Percentiles rank a stretch among this genome's conserved stretches.
phyloP scores from a whole-genome alignment of 2,329 filamentous ascomycete species.

The Ophiostoma pallidulum region DNA sequence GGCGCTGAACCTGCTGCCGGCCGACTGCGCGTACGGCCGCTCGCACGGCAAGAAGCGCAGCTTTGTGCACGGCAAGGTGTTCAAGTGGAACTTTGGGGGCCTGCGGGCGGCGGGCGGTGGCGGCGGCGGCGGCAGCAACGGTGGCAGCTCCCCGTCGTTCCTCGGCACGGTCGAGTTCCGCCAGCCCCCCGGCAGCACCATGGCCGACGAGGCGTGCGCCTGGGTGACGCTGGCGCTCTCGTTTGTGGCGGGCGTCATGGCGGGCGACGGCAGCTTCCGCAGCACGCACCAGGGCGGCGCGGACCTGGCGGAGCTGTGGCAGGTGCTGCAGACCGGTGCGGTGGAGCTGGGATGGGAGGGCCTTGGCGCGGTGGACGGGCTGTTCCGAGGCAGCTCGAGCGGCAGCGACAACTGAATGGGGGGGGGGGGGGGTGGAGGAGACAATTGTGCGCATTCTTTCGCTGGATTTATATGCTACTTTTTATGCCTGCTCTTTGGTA shows the following conservation, averaged over 20 bases:
- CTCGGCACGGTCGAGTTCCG: conserved; percentile 30
- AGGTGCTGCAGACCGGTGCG: conserved; percentile 18
- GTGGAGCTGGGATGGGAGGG: conserved; percentile 21
- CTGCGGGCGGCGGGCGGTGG: not conserved
- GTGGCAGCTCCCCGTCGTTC: not conserved
- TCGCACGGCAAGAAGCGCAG: conserved; percentile 24
- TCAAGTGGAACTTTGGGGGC: conserved; percentile 31
- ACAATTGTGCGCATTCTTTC: too few relatives aligned
- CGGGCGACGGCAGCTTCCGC: conserved; percentile 6
- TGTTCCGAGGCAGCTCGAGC: conserved; percentile 15
- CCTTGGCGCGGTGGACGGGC: conserved; percentile 20
- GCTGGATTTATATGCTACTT: not conserved
- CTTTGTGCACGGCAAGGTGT: conserved; percentile 30
- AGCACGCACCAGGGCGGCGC: conserved; percentile 13
- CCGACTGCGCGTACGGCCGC: conserved; percentile 23
- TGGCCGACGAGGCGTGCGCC: conserved; percentile 22
- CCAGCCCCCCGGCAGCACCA: conserved; percentile 26
- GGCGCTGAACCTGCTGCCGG: conserved; percentile 26
- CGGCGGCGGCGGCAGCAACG: not conserved
- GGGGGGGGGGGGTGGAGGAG: not conserved
- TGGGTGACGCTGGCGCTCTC: conserved; percentile 27
- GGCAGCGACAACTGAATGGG: conserved; percentile 6
- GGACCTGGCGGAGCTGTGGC: conserved; percentile 22
- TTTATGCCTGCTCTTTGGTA: not conserved
- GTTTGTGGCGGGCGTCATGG: conserved; percentile 25